Conservation (phyloP, 2,329 filamentous ascomycete species). For the Colletotrichum gloeosporioides region DNA sequence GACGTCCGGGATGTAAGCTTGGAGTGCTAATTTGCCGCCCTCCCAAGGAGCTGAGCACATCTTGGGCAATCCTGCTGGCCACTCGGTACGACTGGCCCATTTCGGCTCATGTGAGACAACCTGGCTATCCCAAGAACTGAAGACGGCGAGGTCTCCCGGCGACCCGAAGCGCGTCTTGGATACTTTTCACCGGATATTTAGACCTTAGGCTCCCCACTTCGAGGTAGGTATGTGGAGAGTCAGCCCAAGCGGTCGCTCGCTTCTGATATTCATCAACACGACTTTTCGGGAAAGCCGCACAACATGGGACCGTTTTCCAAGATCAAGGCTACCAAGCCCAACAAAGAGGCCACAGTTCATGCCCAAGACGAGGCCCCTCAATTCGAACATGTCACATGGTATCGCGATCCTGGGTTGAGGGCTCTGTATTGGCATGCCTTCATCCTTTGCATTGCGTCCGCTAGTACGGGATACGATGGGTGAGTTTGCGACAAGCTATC, state of each 20-base stretch:
- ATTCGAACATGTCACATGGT: conserved; percentile 58
- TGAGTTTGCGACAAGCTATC: conserved; percentile 30
- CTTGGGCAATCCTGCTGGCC: neutral
- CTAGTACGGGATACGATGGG: conserved; percentile 63
- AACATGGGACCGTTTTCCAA: neutral
- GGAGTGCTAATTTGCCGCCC: neutral
- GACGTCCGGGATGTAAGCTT: neutral
- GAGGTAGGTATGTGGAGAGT: neutral
- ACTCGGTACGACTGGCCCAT: neutral
- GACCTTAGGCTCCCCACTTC: neutral
- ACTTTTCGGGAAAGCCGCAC: neutral
- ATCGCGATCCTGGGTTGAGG: conserved; percentile 57
- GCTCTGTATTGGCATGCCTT: conserved; percentile 59
- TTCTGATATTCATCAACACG: fast-evolving
- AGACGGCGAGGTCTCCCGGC: neutral
- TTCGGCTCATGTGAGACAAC: neutral
- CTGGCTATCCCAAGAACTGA: neutral
- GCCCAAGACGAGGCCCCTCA: conserved; percentile 53
- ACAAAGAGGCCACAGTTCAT: neutral
- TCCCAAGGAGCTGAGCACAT: too few relatives aligned
- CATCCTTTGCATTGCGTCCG: conserved; percentile 58
- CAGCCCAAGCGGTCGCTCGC: neutral
- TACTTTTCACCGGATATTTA: neutral
- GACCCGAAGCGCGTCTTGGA: neutral
- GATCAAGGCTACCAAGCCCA: conserved; percentile 7